Conservation (phyloP, 208 protist species). For the Porcisia deanei region DNA sequence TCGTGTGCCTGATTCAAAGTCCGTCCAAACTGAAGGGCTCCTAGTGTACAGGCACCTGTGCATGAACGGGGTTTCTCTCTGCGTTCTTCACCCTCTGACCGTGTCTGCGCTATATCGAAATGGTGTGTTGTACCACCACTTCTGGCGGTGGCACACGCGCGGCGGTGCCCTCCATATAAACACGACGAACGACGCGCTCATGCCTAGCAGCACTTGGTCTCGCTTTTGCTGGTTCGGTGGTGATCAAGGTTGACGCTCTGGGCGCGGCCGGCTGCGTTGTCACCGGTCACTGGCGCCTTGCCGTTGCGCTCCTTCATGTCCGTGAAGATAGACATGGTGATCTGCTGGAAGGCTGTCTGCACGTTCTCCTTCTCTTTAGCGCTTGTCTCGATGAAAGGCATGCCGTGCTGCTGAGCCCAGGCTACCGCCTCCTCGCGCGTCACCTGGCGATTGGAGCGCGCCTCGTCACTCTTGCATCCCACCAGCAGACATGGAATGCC, state of each 20-base stretch:
- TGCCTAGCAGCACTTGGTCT: slow-evolving; percentile 33
- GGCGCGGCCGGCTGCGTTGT: slow-evolving; percentile 44
- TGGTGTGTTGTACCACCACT: neutral
- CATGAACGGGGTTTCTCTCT: neutral
- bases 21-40: neutral
- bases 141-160: neutral
- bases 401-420: slow-evolving; percentile 86
- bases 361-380: slow-evolving; percentile 94
- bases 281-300: slow-evolving; percentile 32
- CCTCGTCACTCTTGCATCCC: slow-evolving; percentile 97
- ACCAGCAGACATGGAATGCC: slow-evolving; percentile 95
- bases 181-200: neutral
- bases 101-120: neutral
- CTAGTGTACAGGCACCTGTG: neutral
- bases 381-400: slow-evolving; percentile 90
- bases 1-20: neutral
- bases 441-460: slow-evolving; percentile 79
- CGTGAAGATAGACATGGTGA: slow-evolving; percentile 87
- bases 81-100: neutral
- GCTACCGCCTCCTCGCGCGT: slow-evolving; percentile 81
- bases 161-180: neutral
- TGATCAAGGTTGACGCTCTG: slow-evolving; percentile 65
- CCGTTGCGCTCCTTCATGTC: slow-evolving; percentile 90
- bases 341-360: slow-evolving; percentile 91
- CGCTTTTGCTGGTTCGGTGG: slow-evolving; percentile 13